Evolutionary conservation across 371 early-diverging fungal genomes (phyloP), one percentile per base, ranked within the genome.

Genomic region (Parasitella parasitica): DNA sequence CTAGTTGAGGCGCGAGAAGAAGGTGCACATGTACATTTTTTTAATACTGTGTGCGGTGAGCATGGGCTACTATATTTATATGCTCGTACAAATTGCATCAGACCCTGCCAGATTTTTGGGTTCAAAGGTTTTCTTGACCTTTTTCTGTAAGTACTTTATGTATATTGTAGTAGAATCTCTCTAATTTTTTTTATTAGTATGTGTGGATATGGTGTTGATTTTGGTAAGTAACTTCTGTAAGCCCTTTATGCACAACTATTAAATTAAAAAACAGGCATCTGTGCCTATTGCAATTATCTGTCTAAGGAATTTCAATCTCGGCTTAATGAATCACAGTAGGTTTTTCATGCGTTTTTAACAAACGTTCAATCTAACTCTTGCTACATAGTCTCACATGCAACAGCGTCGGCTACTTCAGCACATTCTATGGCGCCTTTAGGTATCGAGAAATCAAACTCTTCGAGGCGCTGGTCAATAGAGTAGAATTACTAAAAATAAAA

Each of bases 51-150:
- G 86, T 20, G 54, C 85, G 22, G 73, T 76, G 4, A 83, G 82
- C 34, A 75, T 87, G 57, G 87, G 73, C 5, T 92, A 92, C 71
- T 91, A 89, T 75, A 78, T 86, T 28, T 91, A 86, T 75, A 89
- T 87, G 69, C 59, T 90, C 15, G 79, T 87, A 18, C 71, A 89
- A n/a, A 90, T 91, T 39, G 83, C 83, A 6, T 63, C 71, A 56
- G 74, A 87, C 49, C 80, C 79, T 59, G 66, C 54, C 4, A 75
- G 81, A 61, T 91, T 83, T 64, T 39, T 64, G 30, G 75, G 82
- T 26, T 83, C 88, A 52, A 74, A 79, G 43, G 77, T 78, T 15
- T 88, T 89, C 67, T 74, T 92, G 61, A 90, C 89, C 4, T 92
- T 91, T 69, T 92, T 90, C 51, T 64, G 75, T 75, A 75, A 66